Evolutionary conservation across 176 grass and related monocot genomes (phyloP).

Genomic region (Bothriochloa decipiens): DNA sequence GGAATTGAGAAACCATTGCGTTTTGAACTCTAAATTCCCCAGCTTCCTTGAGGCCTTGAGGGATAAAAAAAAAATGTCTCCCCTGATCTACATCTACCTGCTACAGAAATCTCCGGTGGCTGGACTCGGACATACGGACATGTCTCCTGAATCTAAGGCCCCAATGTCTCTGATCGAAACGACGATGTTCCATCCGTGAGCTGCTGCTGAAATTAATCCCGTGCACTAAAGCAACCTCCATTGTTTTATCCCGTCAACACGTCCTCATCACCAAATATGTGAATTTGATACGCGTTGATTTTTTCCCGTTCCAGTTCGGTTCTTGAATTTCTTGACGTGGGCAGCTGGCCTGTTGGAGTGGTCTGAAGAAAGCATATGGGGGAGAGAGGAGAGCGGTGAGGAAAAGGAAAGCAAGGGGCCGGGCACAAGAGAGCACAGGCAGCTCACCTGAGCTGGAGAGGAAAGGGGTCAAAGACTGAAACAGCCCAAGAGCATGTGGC

Average conservation of each 20-base stretch:
- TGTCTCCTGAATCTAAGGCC: conserved; percentile 45
- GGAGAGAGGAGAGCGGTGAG: background rate
- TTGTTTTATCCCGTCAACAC: conserved; percentile 12
- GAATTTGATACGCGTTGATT: background rate
- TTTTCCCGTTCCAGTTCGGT: too few relatives aligned
- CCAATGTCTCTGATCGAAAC: conserved; percentile 35
- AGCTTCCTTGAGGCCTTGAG: background rate
- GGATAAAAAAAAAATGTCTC: background rate
- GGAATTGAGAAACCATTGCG: too few relatives aligned
- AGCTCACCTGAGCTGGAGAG: conserved; percentile 62
- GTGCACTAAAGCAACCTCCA: background rate
- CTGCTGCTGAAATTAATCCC: conserved; percentile 12
- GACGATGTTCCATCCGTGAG: background rate
- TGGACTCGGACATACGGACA: background rate
- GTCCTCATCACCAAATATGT: conserved; percentile 9
- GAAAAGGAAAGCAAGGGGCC: background rate
- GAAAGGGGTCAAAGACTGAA: conserved; percentile 62
- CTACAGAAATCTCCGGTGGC: conserved; percentile 11
- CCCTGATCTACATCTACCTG: conserved; percentile 42
- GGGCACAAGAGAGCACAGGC: conserved; percentile 1
- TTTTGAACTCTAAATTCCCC: background rate
- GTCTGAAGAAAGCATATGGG: conserved; percentile 29
- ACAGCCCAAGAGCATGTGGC: conserved; percentile 55
- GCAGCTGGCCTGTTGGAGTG: conserved; percentile 13
- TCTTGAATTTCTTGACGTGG: background rate